Conservation (phyloP, 371 early-diverging fungal genomes). For the Sporodiniella umbellata region DNA sequence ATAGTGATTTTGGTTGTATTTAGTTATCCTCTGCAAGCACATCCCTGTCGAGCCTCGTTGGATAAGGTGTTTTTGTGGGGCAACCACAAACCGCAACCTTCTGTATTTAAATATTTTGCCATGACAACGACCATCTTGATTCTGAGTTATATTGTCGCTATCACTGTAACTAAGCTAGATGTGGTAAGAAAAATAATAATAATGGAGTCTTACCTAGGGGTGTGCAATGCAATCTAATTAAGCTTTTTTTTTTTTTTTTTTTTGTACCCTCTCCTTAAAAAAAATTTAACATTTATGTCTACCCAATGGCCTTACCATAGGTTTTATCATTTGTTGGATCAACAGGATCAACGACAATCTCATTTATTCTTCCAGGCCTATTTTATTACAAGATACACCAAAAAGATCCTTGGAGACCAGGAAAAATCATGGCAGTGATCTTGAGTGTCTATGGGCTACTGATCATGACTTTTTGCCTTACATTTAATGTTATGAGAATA, state of each 20-base stretch:
- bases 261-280: not conserved
- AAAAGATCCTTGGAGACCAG: conserved; percentile 53
- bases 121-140: conserved; percentile 74
- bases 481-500: conserved; percentile 41
- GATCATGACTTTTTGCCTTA: conserved; percentile 63
- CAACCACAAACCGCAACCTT: not conserved
- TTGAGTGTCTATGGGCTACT: conserved; percentile 56
- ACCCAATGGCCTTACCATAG: too few relatives aligned
- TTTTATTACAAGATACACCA: conserved; percentile 89
- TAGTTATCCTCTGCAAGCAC: conserved; percentile 96
- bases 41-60: conserved; percentile 93
- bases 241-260: too few relatives aligned
- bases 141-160: conserved; percentile 69
- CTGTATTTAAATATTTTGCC: conserved; percentile 54
- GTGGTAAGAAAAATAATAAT: conserved; percentile 40
- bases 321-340: conserved; percentile 96
- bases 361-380: conserved; percentile 95
- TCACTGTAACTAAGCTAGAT: conserved; percentile 73
- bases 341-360: conserved; percentile 97
- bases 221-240: not conserved
- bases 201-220: not conserved
- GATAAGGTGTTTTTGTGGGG: conserved; percentile 72
- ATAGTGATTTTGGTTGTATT: conserved; percentile 91
- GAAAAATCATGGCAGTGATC: conserved; percentile 48
- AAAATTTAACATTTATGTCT: too few relatives aligned